Evolutionary conservation across 495 filamentous ascomycete genomes (phyloP), one percentile per base, ranked within the genome.

Genomic region (Aspergillus cristatus): DNA sequence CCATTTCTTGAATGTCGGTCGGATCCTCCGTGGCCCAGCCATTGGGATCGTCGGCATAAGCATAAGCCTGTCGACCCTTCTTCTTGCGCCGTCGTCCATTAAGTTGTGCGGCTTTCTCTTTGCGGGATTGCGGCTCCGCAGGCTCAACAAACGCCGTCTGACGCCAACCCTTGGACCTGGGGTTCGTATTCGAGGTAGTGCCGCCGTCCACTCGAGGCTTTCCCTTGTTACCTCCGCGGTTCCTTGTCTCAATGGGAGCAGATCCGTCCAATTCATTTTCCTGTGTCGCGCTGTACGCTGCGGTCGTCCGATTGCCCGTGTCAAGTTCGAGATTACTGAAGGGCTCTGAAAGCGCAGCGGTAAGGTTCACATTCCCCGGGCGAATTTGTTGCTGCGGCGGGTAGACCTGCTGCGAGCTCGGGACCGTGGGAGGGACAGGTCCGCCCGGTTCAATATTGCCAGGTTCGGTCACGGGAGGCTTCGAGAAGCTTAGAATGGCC

Each of bases 11-110:
- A n/a, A 94, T 87, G 58, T 98, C 91, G 2, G 87, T 94, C 16
- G 87, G 87, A 58, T 96, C 89, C 55, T 94, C 91, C 0, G 90
- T 96, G 28, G 86, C 88, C 91, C 91, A 98, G 10, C 87, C 91
- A 62, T 83, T 94, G 14, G 84, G 73, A 43, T 81, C 70, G 15
- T 74, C 73, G 8, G 67, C 65, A n/a, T n/a, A n/a, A n/a, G n/a
- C 20, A 17, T 71, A 68, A 35, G 65, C 56, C 20, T 67, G 63
- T 22, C 68, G 71, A 40, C 68, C 66, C 49, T 63, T 71, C 55
- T 70, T 74, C 72, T 53, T 80, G 54, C 47, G 70, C 61, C 56
- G 70, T 62, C 59, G 51, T 15, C 53, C 46, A 42, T 49, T 57
- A 29, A 50, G 35, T 18, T 50, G 50, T 13, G 36, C 17, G n/a